A percentile compares a stretch with the other conserved stretches of the same genome.
phyloP scores from a whole-genome alignment of 1,284 basidiomycete species.

The Cryptococcus sp. region DNA sequence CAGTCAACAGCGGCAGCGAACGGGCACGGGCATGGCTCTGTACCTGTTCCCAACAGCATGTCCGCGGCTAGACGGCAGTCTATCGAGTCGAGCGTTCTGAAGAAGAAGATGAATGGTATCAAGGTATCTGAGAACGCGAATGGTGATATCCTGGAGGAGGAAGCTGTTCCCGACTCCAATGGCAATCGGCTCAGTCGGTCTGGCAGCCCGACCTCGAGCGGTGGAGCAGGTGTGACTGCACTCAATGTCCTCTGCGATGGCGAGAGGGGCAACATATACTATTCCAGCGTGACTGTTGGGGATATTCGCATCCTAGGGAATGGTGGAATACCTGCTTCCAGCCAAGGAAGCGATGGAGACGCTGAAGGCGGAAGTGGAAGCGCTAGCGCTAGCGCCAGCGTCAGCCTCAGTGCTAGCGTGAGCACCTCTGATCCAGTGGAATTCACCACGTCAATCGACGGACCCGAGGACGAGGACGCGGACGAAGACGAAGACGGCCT shows the following conservation, averaged over 20 bases:
- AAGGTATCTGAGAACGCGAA: neutral
- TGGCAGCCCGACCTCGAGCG: neutral
- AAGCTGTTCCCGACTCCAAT: no score
- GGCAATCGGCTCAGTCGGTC: no score
- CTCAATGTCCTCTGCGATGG: neutral
- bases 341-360: neutral
- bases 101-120: slow-evolving; percentile 33
- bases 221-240: neutral
- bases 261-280: slow-evolving; percentile 4
- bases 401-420: neutral
- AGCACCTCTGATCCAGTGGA: neutral
- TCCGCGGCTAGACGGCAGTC: slow-evolving; percentile 25
- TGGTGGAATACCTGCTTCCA: neutral
- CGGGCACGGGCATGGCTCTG: no score
- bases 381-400: neutral
- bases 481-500: no score
- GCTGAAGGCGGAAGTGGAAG: neutral
- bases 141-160: neutral
- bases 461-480: no score
- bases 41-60: neutral
- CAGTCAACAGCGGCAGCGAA: neutral
- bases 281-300: neutral
- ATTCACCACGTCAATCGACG: neutral
- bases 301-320: neutral
- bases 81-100: slow-evolving; percentile 41